These are phyloP conservation scores for Pilobolus umbonatus DNA, from an alignment of 192 early-diverging fungal genomes.

Conservation along the genomic window DNA sequence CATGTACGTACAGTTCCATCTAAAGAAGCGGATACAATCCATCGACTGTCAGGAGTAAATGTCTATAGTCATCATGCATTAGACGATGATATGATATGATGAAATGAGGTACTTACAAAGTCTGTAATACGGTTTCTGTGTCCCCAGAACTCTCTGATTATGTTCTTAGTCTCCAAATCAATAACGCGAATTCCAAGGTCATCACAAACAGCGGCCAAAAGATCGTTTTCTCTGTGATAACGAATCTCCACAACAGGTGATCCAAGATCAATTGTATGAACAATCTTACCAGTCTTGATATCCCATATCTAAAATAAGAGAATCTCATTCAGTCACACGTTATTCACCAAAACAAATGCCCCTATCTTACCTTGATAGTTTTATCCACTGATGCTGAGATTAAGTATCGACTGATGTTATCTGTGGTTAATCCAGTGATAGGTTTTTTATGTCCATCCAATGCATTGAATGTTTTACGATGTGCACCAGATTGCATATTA, in stretches of 20 bases:
- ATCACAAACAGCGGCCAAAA: constrained; percentile 81
- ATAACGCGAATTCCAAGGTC: constrained; percentile 85
- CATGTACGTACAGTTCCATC: constrained; percentile 91
- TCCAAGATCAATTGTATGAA: constrained; percentile 60
- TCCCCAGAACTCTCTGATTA: constrained; percentile 87
- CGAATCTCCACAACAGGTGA: constrained; percentile 58
- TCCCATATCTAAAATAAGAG: constrained; percentile 69
- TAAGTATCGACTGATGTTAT: constrained; percentile 65
- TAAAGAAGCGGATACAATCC: constrained; percentile 77
- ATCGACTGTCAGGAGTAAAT: constrained; percentile 89
- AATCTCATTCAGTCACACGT: neutral
- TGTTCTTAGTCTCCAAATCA: constrained; percentile 73
- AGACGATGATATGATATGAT: constrained; percentile 12
- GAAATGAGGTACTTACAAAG: constrained; percentile 47
- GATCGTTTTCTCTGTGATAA: constrained; percentile 66
- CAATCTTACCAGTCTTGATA: constrained; percentile 60
- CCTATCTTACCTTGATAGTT: constrained; percentile 57
- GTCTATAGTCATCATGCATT: constrained; percentile 39
- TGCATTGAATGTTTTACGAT: constrained; percentile 63
- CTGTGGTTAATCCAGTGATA: constrained; percentile 74
- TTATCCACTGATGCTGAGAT: constrained; percentile 81
- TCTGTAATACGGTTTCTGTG: constrained; percentile 87
- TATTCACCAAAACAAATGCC: neutral
- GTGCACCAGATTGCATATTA: constrained; percentile 92
- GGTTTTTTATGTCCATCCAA: constrained; percentile 66